Base-by-base conservation (phyloP, 1,284 basidiomycete genomes). In the Pisolithus thermaeus region DNA sequence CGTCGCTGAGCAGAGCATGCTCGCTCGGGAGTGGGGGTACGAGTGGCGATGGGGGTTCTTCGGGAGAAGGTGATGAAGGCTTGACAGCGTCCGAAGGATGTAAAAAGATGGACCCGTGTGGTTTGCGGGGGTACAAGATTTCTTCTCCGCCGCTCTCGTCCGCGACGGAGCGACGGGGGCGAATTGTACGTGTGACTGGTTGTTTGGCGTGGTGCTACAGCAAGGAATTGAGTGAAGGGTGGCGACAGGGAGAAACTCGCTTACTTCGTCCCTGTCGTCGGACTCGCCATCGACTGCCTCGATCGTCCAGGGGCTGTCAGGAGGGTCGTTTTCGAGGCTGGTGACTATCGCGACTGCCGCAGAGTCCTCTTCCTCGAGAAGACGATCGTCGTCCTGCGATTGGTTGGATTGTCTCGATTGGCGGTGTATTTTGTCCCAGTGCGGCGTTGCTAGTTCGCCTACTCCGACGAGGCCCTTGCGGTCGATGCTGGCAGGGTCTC, bases 361-460 rank as follows among this genome's bases (percentile, higher is more conserved):
- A 16, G 69, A 60, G 11, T 77, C 71, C 51, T 81, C 76, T 50
- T 74, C 76, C 30, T 70, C 70, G 38, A 76, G 74, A 27, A 60
- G 57, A 44, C 69, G 52, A 41, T 58, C 66, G 4, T 72, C 67
- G 46, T 71, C 70, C 43, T 71, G 61, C 30, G 60, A 67, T 43
- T 66, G 16, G 41, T 48, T 51, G 16, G 50, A 68, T 61, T 53
- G 70, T 68, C 36, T 68, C 62, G 61, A 63, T 37, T 65, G 53
- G n/a, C 60, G 63, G 6, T 52, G 22, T 35, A 69, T 66, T 58
- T 73, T 73, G 51, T 81, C 79, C 95, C 94, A 99, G 57, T 94
- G 81, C 37, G 96, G 96, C n/a, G 96, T 98, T 7, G 93, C 78
- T n/a, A 98, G 81, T 71, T 98, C 96, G 37, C 96, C 96, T 9